Evolutionary conservation across 305 asterid species (phyloP).

Genomic region (Withania somnifera): DNA sequence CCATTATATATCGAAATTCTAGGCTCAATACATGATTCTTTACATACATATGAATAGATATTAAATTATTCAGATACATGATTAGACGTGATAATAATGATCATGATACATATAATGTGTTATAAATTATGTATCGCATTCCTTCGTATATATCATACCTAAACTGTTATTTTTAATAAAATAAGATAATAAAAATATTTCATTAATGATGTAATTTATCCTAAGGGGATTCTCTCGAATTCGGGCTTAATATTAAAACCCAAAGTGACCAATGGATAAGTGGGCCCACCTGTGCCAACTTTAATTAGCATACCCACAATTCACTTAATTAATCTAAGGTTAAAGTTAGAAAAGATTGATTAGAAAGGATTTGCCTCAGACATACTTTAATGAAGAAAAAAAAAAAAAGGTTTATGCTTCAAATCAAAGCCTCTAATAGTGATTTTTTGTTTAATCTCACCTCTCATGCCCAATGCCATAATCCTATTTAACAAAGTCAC

Average conservation of each 20-base stretch:
- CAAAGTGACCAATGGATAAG: background rate
- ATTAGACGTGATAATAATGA: no score
- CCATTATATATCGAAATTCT: no score
- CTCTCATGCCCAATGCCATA: slow-evolving; percentile 10
- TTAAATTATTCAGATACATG: no score
- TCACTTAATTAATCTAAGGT: slow-evolving; percentile 13
- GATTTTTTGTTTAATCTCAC: background rate
- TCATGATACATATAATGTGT: no score
- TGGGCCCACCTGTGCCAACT: background rate
- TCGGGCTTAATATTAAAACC: background rate
- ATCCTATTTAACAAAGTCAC: slow-evolving; percentile 11
- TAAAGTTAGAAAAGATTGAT: slow-evolving; percentile 18
- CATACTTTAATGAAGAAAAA: slow-evolving; percentile 26
- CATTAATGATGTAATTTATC: no score
- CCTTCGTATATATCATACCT: no score
- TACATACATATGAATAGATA: no score
- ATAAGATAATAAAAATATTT: no score
- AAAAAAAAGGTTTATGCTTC: slow-evolving; percentile 35
- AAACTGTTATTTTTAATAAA: no score
- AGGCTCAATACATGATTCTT: no score
- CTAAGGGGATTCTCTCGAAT: no score
- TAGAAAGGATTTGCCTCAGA: slow-evolving; percentile 17
- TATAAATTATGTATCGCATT: no score
- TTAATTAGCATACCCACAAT: slow-evolving; percentile 11
- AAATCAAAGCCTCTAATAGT: slow-evolving; percentile 28